phyloP scores from a whole-genome alignment of 1,139 yeast species.

The Protomyces lactucae-debilis region DNA sequence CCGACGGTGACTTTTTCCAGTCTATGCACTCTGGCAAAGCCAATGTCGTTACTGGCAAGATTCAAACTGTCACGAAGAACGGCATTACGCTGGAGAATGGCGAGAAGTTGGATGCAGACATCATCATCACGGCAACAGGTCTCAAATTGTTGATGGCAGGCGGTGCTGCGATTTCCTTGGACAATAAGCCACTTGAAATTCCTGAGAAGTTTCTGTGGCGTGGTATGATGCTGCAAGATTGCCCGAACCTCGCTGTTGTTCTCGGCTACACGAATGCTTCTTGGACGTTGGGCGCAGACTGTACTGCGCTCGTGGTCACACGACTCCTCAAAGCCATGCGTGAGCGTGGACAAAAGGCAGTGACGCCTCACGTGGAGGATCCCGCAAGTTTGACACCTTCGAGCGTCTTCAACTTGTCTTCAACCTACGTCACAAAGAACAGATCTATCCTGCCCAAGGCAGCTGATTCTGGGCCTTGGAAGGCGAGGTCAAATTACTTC shows the following conservation, averaged over 20 bases:
- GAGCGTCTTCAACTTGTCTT: slow-evolving; percentile 11
- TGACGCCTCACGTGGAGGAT: slow-evolving; percentile 2
- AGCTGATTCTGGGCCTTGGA: slow-evolving; percentile 16
- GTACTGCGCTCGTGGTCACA: slow-evolving; percentile 19
- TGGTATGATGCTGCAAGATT: slow-evolving; percentile 16
- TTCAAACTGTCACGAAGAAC: slow-evolving; percentile 41
- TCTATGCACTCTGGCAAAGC: slow-evolving; percentile 44
- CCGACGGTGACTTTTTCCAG: slow-evolving; percentile 45
- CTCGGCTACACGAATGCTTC: slow-evolving; percentile 20
- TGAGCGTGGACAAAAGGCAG: neutral
- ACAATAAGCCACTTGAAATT: slow-evolving; percentile 6
- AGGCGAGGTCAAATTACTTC: slow-evolving; percentile 16
- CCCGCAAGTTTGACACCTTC: neutral
- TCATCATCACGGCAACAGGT: slow-evolving; percentile 48
- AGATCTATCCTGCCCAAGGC: slow-evolving; percentile 7
- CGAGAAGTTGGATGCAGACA: slow-evolving; percentile 39
- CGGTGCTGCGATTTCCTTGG: slow-evolving; percentile 10
- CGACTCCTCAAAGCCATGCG: slow-evolving; percentile 9
- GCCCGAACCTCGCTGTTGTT: slow-evolving; percentile 7
- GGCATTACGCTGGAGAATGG: slow-evolving; percentile 46
- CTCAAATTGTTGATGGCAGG: slow-evolving; percentile 30
- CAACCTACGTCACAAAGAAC: slow-evolving; percentile 4
- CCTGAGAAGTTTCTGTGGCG: slow-evolving; percentile 18
- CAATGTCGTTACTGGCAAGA: slow-evolving; percentile 41
- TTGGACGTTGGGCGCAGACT: slow-evolving; percentile 23